These are phyloP conservation scores for Cochlearia excelsa DNA, from an alignment of 345 rosid genomes.

Conservation along the genomic window DNA sequence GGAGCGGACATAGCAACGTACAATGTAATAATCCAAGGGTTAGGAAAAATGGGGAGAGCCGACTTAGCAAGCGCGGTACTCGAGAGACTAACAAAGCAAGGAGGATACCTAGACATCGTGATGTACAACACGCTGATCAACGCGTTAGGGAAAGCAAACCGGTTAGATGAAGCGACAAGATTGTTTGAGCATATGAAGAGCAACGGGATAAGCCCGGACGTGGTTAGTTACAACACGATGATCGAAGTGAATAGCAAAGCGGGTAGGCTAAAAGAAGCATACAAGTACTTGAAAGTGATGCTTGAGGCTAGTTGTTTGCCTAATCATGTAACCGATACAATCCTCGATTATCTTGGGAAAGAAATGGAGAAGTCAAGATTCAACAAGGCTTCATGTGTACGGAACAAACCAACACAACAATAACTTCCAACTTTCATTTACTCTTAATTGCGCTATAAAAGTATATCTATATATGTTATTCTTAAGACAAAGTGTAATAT, in stretches of 20 bases:
- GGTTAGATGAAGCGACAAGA: slow-evolving; percentile 60
- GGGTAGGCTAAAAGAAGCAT: slow-evolving; percentile 70
- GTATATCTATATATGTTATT: too few species aligned
- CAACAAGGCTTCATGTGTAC: slow-evolving; percentile 59
- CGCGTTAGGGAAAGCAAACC: slow-evolving; percentile 75
- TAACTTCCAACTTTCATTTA: too few species aligned
- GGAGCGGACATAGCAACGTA: slow-evolving; percentile 75
- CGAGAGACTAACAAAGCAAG: slow-evolving; percentile 65
- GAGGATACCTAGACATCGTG: slow-evolving; percentile 79
- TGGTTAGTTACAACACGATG: slow-evolving; percentile 76
- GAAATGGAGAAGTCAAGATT: slow-evolving; percentile 65
- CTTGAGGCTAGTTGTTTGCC: slow-evolving; percentile 75
- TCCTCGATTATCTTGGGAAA: slow-evolving; percentile 64
- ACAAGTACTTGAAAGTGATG: slow-evolving; percentile 68
- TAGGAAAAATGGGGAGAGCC: slow-evolving; percentile 85
- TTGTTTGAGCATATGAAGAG: slow-evolving; percentile 77
- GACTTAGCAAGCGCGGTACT: slow-evolving; percentile 69
- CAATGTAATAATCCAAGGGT: slow-evolving; percentile 79
- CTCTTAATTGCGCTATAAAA: too few species aligned
- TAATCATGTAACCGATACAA: slow-evolving; percentile 75
- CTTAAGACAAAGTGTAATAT: too few species aligned
- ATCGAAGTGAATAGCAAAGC: slow-evolving; percentile 87
- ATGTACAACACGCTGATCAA: slow-evolving; percentile 93
- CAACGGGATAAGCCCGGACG: slow-evolving; percentile 70
- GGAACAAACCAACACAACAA: slow-evolving; percentile 21